These are phyloP conservation scores for Pichia sp. DNA, from an alignment of 1,139 yeast species.

Conservation along the genomic window DNA sequence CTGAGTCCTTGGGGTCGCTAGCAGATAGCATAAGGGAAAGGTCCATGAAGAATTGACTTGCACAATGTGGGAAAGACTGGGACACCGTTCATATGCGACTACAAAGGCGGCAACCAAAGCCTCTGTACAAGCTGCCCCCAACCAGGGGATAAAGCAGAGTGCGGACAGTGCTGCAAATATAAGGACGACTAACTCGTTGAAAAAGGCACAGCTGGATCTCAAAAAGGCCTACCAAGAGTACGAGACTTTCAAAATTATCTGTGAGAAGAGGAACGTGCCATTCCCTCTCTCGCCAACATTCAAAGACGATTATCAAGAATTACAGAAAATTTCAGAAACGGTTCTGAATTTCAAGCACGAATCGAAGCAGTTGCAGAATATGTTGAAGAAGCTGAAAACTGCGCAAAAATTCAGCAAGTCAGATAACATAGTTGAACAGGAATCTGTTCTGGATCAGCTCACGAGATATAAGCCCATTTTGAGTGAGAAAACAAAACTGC, in stretches of 20 bases:
- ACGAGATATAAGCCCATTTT: slow-evolving; percentile 26
- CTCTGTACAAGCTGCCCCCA: too few species aligned
- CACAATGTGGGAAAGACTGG: slow-evolving; percentile 6
- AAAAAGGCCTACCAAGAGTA: slow-evolving; percentile 23
- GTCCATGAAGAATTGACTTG: too few species aligned
- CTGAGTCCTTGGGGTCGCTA: too few species aligned
- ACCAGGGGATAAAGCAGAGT: background rate
- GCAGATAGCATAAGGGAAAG: too few species aligned
- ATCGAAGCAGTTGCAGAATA: slow-evolving; percentile 19
- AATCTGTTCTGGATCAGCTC: slow-evolving; percentile 18
- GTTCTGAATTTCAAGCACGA: slow-evolving; percentile 22
- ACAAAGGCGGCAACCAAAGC: background rate
- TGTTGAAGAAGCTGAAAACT: slow-evolving; percentile 20
- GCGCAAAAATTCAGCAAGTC: slow-evolving; percentile 17
- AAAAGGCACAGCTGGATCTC: slow-evolving; percentile 27
- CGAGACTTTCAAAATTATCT: slow-evolving; percentile 23
- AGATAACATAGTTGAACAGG: slow-evolving; percentile 12
- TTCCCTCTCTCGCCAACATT: slow-evolving; percentile 25
- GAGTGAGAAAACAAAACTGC: slow-evolving; percentile 31
- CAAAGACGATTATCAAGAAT: slow-evolving; percentile 16
- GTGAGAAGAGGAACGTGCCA: slow-evolving; percentile 27
- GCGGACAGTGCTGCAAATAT: slow-evolving; percentile 11
- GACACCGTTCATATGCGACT: slow-evolving; percentile 2
- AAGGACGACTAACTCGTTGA: slow-evolving; percentile 29
- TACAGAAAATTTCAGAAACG: slow-evolving; percentile 12